These are phyloP conservation scores for Rosa hybrid DNA, from an alignment of 331 rosid species.

Conservation along the genomic window DNA sequence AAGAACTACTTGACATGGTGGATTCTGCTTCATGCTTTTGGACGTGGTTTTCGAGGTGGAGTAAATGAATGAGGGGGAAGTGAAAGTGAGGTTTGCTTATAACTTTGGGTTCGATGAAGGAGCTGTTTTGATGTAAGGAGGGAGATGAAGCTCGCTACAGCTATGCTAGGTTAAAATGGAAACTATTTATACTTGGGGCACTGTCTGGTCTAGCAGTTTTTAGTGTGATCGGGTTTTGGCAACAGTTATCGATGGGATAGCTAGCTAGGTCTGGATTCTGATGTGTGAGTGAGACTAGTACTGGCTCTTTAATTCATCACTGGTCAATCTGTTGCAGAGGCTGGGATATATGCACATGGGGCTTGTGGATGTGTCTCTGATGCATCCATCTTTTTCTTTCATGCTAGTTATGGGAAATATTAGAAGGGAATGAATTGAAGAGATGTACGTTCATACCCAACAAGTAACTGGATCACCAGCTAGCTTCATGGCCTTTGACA, in stretches of 20 bases:
- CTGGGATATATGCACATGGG: slow-evolving; percentile 5
- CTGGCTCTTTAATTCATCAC: neutral
- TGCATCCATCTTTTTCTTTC: neutral
- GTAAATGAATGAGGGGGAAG: slow-evolving; percentile 5
- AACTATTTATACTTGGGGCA: neutral
- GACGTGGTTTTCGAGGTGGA: neutral
- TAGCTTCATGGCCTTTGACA: neutral
- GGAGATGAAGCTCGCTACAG: neutral
- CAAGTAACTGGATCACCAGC: neutral
- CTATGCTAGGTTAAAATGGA: neutral
- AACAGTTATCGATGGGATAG: neutral
- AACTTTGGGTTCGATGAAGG: neutral
- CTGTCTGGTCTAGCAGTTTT: slow-evolving; percentile 3
- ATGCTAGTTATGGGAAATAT: neutral
- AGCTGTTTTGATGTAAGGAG: slow-evolving; percentile 5
- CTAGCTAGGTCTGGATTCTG: neutral
- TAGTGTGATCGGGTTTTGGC: slow-evolving; percentile 1
- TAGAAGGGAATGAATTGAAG: neutral
- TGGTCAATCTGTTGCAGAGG: neutral
- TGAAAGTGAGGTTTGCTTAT: slow-evolving; percentile 9
- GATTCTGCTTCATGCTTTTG: neutral
- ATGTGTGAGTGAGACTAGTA: neutral
- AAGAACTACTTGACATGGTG: slow-evolving; percentile 3
- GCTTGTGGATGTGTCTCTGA: slow-evolving; percentile 1
- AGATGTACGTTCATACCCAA: neutral